A percentile compares a stretch with the other conserved stretches of the same genome.
phyloP scores from a whole-genome alignment of 768 basidiomycete species.

The Mycena capillaripes region DNA sequence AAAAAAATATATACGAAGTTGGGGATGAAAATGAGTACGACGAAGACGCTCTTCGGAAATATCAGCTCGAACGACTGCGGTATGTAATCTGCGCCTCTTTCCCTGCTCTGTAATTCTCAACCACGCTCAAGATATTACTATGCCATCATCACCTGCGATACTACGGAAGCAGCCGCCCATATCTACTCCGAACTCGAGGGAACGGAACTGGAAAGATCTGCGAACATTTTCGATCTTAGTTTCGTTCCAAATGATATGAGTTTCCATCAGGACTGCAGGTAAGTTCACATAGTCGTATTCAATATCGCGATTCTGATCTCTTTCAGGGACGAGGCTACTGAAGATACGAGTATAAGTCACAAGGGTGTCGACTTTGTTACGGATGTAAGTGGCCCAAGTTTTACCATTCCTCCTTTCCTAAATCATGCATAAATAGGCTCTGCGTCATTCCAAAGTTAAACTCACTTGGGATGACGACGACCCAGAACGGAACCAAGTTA shows the following conservation, averaged over 20 bases:
- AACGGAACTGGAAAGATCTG: conserved; percentile 95
- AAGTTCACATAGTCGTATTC: neutral
- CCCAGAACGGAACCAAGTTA: conserved; percentile 84
- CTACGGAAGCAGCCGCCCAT: conserved; percentile 80
- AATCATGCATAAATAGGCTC: conserved; percentile 67
- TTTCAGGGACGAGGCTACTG: conserved; percentile 86
- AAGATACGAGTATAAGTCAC: conserved; percentile 70
- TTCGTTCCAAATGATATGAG: conserved; percentile 92
- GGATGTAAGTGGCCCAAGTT: conserved; percentile 79
- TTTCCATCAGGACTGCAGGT: conserved; percentile 86
- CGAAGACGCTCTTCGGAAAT: conserved; percentile 88
- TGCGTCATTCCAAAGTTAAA: conserved; percentile 98
- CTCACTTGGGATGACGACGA: conserved; percentile 99
- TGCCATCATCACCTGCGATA: conserved; percentile 92
- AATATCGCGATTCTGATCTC: conserved; percentile 1
- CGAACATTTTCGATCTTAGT: conserved; percentile 95
- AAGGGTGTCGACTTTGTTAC: conserved; percentile 92
- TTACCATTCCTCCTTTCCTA: neutral
- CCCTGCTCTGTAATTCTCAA: conserved; percentile 16
- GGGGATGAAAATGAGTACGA: conserved; percentile 86
- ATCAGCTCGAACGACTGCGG: conserved; percentile 95
- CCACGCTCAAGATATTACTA: conserved; percentile 86
- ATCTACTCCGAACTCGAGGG: conserved; percentile 91
- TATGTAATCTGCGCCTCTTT: conserved; percentile 54
- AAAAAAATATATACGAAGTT: conserved; percentile 73